Evolutionary conservation across 257 asterid genomes (phyloP), one percentile per base, ranked within the genome.

Genomic region (Solanum sejunctum): DNA sequence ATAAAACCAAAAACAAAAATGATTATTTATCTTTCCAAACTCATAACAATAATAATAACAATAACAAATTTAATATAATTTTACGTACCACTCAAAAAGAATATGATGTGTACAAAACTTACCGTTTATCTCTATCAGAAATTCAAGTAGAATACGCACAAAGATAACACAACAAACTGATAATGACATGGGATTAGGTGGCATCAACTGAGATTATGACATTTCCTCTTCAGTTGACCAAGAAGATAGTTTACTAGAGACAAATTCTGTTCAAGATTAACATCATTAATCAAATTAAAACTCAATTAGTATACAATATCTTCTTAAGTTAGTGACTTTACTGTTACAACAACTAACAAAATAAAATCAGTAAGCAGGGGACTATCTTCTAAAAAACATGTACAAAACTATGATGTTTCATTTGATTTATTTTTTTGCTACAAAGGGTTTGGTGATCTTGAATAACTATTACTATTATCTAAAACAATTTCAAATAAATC

Each of bases 401-500:
- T 47, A 83, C 47, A 66, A 47, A 80, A 81, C 18, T 66, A 47
- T 78, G 23, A 28, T 78, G 51, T 51, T 39, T 66, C 43, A 17
- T 82, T 16, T 83, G 1, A 64, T 82, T 6, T 0, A 12, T 20
- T 60, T 45, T 63, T 56, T 5, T 36, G 64, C 83, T 86, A 86
- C 82, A 32, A 55, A 55, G 83, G 43, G 86, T 36, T 70, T 86
- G 71, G 98, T 93, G 57, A 93, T 85, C 91, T 91, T 60, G 91
- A 93, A 12, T 78, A 81, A 55, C 89, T 78, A 78, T 26, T 78
- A 78, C 45, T 88, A 78, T 94, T 89, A 78, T 94, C 98, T 86
- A 96, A 86, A 28, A 91, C 95, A 84, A 96, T 96, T 84, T 96
- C 98, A 81, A 96, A 96, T 87, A 94, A 84, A 85, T 96, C 99